A percentile compares a stretch with the other conserved stretches of the same genome.
phyloP scores from a whole-genome alignment of 352 stramenopile species.

The Phytophthora sp. region DNA sequence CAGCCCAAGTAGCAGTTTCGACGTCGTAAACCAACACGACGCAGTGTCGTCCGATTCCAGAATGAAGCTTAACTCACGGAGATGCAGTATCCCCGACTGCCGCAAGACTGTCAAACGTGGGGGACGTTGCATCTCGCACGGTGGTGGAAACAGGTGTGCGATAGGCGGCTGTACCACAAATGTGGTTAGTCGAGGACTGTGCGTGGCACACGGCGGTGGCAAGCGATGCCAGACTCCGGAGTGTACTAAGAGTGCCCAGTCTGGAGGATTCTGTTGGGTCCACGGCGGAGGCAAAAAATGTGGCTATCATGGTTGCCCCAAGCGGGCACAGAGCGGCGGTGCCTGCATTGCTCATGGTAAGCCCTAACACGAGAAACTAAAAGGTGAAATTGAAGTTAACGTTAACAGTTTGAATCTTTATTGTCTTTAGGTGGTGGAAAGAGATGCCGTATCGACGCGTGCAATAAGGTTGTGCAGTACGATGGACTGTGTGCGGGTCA shows the following conservation, averaged over 20 bases:
- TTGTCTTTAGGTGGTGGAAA: conserved; percentile 59
- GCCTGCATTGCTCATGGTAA: conserved; percentile 58
- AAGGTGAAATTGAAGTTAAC: too few species aligned
- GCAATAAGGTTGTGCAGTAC: conserved; percentile 73
- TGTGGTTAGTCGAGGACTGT: conserved; percentile 60
- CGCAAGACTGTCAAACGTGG: conserved; percentile 54
- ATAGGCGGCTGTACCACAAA: conserved; percentile 53
- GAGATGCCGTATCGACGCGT: conserved; percentile 51
- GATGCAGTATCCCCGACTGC: conserved; percentile 49
- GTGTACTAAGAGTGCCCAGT: conserved; percentile 44
- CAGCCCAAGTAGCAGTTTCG: neutral
- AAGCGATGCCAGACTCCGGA: conserved; percentile 45
- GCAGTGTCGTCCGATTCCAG: neutral
- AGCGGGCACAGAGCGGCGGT: conserved; percentile 54
- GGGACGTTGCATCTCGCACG: conserved; percentile 55
- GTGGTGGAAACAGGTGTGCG: conserved; percentile 55
- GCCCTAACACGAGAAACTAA: too few species aligned
- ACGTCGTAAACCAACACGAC: neutral
- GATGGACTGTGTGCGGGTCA: conserved; percentile 62
- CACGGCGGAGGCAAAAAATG: conserved; percentile 71
- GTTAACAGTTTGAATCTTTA: neutral
- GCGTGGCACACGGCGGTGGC: conserved; percentile 59
- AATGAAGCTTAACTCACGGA: conserved; percentile 12
- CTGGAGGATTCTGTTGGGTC: conserved; percentile 47
- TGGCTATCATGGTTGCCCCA: conserved; percentile 46